phyloP scores from a whole-genome alignment of 495 filamentous ascomycete species.

The Ascobolus immersus region DNA sequence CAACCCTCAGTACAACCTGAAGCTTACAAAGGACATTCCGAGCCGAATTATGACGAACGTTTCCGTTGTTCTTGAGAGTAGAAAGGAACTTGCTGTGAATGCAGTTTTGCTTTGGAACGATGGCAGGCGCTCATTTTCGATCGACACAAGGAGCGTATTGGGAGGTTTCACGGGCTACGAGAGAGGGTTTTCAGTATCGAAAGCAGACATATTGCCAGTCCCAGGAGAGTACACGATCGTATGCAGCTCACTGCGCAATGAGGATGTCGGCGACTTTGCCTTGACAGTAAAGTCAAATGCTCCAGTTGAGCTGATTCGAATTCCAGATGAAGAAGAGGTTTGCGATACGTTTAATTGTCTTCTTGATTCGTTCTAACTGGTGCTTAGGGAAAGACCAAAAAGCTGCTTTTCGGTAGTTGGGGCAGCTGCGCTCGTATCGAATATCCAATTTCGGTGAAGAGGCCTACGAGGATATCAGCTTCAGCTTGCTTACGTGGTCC shows the following conservation, averaged over 20 bases:
- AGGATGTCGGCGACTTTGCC: conserved; percentile 46
- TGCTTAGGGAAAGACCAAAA: conserved; percentile 12
- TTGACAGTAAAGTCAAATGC: conserved; percentile 41
- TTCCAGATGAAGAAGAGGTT: conserved; percentile 44
- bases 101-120: conserved; percentile 56
- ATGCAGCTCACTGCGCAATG: conserved; percentile 62
- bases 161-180: conserved; percentile 62
- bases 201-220: conserved; percentile 20
- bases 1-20: conserved; percentile 55
- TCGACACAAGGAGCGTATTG: conserved; percentile 53
- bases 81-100: conserved; percentile 41
- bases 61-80: conserved; percentile 43
- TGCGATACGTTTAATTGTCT: conserved; percentile 11
- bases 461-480: conserved; percentile 18
- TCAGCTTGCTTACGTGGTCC: conserved; percentile 31
- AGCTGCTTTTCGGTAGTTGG: conserved; percentile 9
- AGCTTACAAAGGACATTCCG: conserved; percentile 19
- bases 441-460: conserved; percentile 8
- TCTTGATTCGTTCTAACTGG: conserved; percentile 18
- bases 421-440: conserved; percentile 30
- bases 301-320: conserved; percentile 24
- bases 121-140: conserved; percentile 38
- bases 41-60: too few species aligned
- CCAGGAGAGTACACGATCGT: conserved; percentile 64
- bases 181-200: conserved; percentile 45